Base-by-base conservation (phyloP, 352 stramenopile genomes). In the Globisporangium spiculum region DNA sequence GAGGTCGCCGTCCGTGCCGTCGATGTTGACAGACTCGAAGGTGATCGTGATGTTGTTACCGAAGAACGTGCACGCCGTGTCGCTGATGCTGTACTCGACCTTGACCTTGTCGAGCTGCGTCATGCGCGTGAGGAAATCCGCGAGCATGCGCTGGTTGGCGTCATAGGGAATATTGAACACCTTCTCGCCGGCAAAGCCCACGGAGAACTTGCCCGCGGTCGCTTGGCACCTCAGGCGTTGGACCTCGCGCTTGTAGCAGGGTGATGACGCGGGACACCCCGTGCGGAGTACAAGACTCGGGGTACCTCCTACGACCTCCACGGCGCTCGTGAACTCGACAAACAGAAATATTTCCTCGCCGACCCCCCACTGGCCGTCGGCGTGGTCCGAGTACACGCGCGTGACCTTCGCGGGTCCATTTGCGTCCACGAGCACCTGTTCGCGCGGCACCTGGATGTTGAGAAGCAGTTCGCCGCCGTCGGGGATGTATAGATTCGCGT, bases 21-120 rank as follows among this genome's bases (percentile, higher is more conserved):
- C 73, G 26, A 89, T 79, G 66, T 94, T 94, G 63, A 92, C 78
- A 4, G 81, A 89, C 58, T 92, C 84, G 68, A 91, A 94, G 1
- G 83, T 90, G 24, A 94, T 63, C 0, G 81, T 91, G 65, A 92
- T 91, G 66, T 91, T 91, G 68, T 92, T 94, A 30, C 86, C 86
- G 52, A 90, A 86, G 60, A 83, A 94, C n/a, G 84, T 90, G 63
- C 86, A 92, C 44, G 84, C 82, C 0, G 71, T 64, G 67, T 81
- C 86, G 16, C 81, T 72, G 38, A 91, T 88, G 32, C 72, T 83
- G 68, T 90, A 94, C 22, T 78, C 69, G 36, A 94, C 72, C 1
- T 70, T 66, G 14, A 94, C 81, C 27, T 75, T 65, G 67, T 90
- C 66, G 65, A 94, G 82, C 41, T 78, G 68, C 52, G 83, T 91